A percentile compares a stretch with the other conserved stretches of the same genome.
phyloP scores from a whole-genome alignment of 2,329 filamentous ascomycete species.

The Monilinia vaccinii-corymbosi region DNA sequence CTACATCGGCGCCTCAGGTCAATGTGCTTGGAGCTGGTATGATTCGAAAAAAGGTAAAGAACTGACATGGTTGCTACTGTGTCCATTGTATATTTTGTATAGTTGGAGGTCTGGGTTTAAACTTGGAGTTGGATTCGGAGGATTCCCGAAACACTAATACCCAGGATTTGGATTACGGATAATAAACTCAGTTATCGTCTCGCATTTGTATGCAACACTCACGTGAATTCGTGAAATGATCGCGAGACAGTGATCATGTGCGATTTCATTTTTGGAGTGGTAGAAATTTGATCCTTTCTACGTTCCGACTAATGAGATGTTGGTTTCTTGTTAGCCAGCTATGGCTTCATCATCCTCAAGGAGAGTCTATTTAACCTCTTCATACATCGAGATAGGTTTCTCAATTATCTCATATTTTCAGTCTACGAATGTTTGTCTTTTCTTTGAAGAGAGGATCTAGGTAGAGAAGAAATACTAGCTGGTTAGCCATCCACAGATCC shows the following conservation, averaged over 20 bases:
- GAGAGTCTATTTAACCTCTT: not conserved
- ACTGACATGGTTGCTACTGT: slow-evolving; percentile 13
- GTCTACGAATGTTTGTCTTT: not conserved
- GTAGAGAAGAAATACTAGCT: too few relatives aligned
- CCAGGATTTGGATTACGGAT: slow-evolving; percentile 4
- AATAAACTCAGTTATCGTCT: not conserved
- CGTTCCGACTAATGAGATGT: not conserved
- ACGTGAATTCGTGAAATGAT: not conserved
- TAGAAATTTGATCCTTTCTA: not conserved
- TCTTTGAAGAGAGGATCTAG: too few relatives aligned
- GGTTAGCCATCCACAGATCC: too few relatives aligned
- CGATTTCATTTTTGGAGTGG: not conserved
- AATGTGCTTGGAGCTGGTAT: slow-evolving; percentile 43
- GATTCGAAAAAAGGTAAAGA: slow-evolving; percentile 50
- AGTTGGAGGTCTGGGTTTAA: not conserved
- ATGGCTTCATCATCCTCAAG: not conserved
- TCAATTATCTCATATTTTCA: not conserved
- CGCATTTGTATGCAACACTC: not conserved
- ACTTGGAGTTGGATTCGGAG: slow-evolving; percentile 1
- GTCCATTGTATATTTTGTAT: not conserved
- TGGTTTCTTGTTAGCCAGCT: not conserved
- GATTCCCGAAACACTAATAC: not conserved
- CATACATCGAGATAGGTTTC: not conserved
- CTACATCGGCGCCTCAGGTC: slow-evolving; percentile 21
- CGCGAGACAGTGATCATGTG: not conserved